Conservation (phyloP, 345 rosid species). For the Conringia planisiliqua region DNA sequence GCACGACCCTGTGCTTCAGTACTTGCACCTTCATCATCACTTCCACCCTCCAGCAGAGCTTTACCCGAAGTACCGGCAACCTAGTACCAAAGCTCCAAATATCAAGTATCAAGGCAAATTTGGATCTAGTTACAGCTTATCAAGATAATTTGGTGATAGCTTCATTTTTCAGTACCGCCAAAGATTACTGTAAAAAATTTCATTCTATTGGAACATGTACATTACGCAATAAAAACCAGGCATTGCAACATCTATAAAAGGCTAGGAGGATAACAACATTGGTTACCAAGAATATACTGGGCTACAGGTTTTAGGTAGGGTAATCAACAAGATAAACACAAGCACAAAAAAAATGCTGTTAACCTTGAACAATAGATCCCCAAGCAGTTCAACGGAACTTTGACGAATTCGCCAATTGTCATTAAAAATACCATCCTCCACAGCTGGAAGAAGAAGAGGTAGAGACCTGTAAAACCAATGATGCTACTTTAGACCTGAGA, state of each 20-base stretch:
- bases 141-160: neutral
- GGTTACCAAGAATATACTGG: neutral
- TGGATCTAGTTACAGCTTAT: neutral
- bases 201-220: neutral
- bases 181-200: neutral
- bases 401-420: slow-evolving; percentile 99
- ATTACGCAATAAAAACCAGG: neutral
- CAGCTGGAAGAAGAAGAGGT: slow-evolving; percentile 98
- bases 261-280: neutral
- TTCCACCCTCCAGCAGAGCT: slow-evolving; percentile 97
- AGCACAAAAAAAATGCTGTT: neutral
- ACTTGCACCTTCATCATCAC: slow-evolving; percentile 99
- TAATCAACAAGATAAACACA: slow-evolving; percentile 8
- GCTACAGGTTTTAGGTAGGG: neutral
- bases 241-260: slow-evolving; percentile 6
- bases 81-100: slow-evolving; percentile 36
- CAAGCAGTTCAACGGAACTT: slow-evolving; percentile 96
- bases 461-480: slow-evolving; percentile 57
- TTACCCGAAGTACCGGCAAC: slow-evolving; percentile 99
- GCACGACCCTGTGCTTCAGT: slow-evolving; percentile 99
- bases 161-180: neutral
- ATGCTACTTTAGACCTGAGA: neutral
- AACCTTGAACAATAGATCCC: slow-evolving; percentile 96
- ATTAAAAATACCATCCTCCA: slow-evolving; percentile 95
- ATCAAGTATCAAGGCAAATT: slow-evolving; percentile 1